Evolutionary conservation across 345 rosid species (phyloP), one percentile per base, ranked within the genome.

Genomic region (Fremontodendron californicum): DNA sequence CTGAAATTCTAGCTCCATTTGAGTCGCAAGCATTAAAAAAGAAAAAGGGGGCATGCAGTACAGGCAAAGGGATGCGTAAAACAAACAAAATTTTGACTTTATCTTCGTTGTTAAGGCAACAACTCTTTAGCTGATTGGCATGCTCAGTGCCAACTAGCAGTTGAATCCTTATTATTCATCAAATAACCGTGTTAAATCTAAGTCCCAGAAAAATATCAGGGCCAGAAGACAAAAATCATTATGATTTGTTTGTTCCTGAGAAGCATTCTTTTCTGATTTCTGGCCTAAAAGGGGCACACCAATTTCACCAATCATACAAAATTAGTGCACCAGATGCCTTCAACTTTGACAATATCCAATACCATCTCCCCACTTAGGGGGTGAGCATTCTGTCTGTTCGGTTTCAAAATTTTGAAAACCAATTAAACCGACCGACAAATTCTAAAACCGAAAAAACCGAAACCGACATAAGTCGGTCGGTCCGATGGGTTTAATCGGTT

Each of bases 81-180:
- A 2, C 21, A 5, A 43, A 45, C 7, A 69, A n/a, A 2, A 0
- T 12, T 55, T 25, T 15, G 27, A 25, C 25, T 15, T n/a, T 69
- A 45, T 45, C 73, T 69, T 69, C 12, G 73, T 69, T 29, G 21
- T 27, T 69, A 45, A 69, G 39, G 73, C 55, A 45, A 61, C 37
- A 31, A 27, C 55, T 13, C 54, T 52, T 52, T 13, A 57, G 12
- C 35, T 25, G 7, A 57, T 68, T 43, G 63, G 7, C 63, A 58
- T 4, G 4, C 4, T 13, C 29, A 54, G 27, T 54, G 35, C 39
- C 55, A 68, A 25, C 13, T 25, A 21, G 18, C n/a, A 23, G 18
- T 42, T 12, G 51, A 23, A 42, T 40, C 33, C 18, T 11, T 4
- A 0, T 21, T 67, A 21, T 40, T 23, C 10, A 23, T 42, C 54